Evolutionary conservation across 2,329 filamentous ascomycete genomes (phyloP).

Genomic region (Colletotrichum falcatum): DNA sequence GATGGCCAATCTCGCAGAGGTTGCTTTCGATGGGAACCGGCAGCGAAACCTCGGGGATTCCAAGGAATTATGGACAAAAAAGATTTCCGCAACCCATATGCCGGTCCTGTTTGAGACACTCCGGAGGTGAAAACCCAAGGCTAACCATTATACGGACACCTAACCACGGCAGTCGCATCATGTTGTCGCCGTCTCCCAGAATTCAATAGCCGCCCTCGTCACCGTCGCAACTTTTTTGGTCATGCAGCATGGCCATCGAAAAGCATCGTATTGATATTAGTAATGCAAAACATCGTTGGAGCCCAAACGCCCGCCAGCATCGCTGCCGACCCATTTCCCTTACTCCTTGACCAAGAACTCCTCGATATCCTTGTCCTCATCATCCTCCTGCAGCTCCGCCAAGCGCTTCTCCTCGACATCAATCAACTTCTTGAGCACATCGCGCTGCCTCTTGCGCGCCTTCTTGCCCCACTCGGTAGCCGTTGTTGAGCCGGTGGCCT

Average conservation of each 20-base stretch:
- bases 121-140: too few species aligned
- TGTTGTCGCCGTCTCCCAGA: not conserved
- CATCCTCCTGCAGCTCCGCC: slow-evolving; percentile 67
- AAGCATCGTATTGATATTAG: slow-evolving; percentile 6
- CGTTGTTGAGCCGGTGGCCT: slow-evolving; percentile 59
- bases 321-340: not conserved
- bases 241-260: not conserved
- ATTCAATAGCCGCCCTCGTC: not conserved
- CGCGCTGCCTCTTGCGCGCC: slow-evolving; percentile 75
- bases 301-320: slow-evolving; percentile 22
- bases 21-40: not conserved
- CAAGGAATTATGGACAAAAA: not conserved
- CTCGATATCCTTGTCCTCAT: slow-evolving; percentile 81
- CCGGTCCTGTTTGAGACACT: not conserved
- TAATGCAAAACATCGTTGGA: slow-evolving; percentile 6
- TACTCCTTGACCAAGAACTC: slow-evolving; percentile 66
- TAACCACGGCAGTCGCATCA: not conserved
- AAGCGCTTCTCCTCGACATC: slow-evolving; percentile 71
- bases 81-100: not conserved
- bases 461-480: slow-evolving; percentile 76
- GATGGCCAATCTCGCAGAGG: not conserved
- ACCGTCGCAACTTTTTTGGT: not conserved
- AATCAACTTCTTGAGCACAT: slow-evolving; percentile 73
- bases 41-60: not conserved
- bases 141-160: not conserved